Percentiles rank a stretch among this genome's conserved stretches.
Evolutionary conservation across 331 rosid genomes (phyloP).

Genomic region (Malus hybrid): DNA sequence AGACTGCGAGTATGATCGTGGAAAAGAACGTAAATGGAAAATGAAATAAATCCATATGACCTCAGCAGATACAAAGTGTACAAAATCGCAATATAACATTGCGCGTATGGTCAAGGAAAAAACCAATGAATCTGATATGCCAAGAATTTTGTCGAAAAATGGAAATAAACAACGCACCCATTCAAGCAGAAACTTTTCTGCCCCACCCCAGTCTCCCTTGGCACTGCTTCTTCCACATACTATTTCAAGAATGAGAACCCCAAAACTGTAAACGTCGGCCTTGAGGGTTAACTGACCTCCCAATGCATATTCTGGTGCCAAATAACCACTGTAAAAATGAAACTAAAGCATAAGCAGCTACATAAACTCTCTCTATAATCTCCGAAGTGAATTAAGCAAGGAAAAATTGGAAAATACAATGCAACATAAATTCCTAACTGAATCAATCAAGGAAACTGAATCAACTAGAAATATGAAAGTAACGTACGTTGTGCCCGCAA

Average conservation of each 20-base stretch:
- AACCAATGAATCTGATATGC: too few species aligned
- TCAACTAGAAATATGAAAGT: conserved; percentile 20
- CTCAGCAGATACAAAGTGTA: background rate
- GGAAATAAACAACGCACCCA: conserved; percentile 37
- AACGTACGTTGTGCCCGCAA: conserved; percentile 95
- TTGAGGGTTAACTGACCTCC: conserved; percentile 87
- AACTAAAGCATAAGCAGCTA: conserved; percentile 18
- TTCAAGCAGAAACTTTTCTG: conserved; percentile 58
- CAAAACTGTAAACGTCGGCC: conserved; percentile 92
- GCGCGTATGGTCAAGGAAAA: background rate
- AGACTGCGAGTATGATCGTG: background rate
- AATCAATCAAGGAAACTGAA: conserved; percentile 2
- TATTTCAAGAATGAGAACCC: conserved; percentile 77
- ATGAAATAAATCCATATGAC: background rate
- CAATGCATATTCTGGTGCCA: conserved; percentile 95
- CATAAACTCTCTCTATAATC: background rate
- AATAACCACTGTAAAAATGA: conserved; percentile 63
- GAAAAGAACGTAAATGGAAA: background rate
- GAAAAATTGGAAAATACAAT: background rate
- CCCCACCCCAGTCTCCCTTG: conserved; percentile 42
- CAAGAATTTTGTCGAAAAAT: too few species aligned
- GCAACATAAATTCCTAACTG: background rate
- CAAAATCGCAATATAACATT: background rate
- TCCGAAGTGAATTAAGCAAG: background rate
- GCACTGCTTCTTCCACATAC: conserved; percentile 70